Evolutionary conservation across 768 basidiomycete species (phyloP), one percentile per base, ranked within the genome.

Genomic region (Rhizopogon vulgaris): DNA sequence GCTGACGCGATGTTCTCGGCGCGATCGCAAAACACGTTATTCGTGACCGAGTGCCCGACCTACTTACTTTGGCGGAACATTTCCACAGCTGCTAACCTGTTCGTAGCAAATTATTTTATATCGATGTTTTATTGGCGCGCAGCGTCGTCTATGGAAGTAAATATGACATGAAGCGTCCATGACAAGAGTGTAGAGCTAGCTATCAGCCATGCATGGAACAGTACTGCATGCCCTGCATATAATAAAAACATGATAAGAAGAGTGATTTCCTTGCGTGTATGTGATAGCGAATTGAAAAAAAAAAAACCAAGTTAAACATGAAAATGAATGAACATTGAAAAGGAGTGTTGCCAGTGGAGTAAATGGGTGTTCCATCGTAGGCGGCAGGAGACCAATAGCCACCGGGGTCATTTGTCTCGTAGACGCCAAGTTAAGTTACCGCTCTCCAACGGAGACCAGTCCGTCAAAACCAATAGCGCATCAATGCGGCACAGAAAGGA

Each of bases 321-420:
- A 22, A 38, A 28, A 30, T 15, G 22, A 55, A 30, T 1, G 48
- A 51, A 56, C 53, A 49, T 57, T 51, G 41, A 42, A 53, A 43
- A 28, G 47, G 53, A 53, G 22, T 38, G 43, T 47, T 56, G 54
- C 54, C 54, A 58, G 56, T 42, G 54, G 56, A 56, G 56, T 25
- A 9, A 34, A 42, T 59, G 60, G 52, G 43, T 49, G 42, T 51
- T 57, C 56, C 56, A 61, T 41, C 52, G 59, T 53, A 52, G 58
- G 55, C 53, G 60, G 50, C 53, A 51, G 59, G 50, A 55, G 59
- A 56, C 51, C 65, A 61, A 66, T 55, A 67, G 60, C 76, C 76
- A 63, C 75, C 72, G 54, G 75, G 74, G 74, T 71, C 69, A 65
- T 71, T 58, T 67, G 62, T 62, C 66, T 72, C 71, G 62, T 73